phyloP scores from a whole-genome alignment of 306 rosid genomes.

The Cicer judaicum region DNA sequence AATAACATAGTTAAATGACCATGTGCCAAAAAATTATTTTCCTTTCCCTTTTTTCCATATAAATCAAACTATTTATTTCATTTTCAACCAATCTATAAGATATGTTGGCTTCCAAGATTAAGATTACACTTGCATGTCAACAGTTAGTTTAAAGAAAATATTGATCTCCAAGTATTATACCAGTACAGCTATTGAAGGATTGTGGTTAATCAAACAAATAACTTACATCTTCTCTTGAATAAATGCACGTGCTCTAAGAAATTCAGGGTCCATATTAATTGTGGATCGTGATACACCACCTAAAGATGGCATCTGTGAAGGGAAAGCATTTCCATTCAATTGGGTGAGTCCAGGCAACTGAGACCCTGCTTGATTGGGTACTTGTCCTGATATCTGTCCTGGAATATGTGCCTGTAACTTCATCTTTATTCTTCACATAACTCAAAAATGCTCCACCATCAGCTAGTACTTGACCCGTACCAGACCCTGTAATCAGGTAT shows the following conservation, averaged over 20 bases:
- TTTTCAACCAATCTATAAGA: conserved; percentile 9
- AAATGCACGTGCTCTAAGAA: conserved; percentile 56
- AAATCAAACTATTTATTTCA: conserved; percentile 10
- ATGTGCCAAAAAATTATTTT: background rate
- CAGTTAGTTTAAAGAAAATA: conserved; percentile 6
- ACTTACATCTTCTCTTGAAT: conserved; percentile 85
- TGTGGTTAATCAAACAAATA: background rate
- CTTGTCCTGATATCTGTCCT: conserved; percentile 74
- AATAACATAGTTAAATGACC: background rate
- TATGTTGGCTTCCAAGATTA: conserved; percentile 18
- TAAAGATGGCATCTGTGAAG: conserved; percentile 56
- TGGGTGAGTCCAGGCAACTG: conserved; percentile 66
- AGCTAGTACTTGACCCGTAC: conserved; percentile 30
- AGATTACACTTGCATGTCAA: conserved; percentile 13
- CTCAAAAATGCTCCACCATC: conserved; percentile 47
- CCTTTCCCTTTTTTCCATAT: conserved; percentile 7
- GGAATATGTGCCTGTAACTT: conserved; percentile 71
- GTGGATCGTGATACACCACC: conserved; percentile 53
- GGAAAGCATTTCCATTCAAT: conserved; percentile 64
- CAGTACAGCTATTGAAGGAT: conserved; percentile 13
- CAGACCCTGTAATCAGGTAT: conserved; percentile 33
- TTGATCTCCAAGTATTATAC: background rate
- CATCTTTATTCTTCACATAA: conserved; percentile 59
- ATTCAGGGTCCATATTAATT: conserved; percentile 65
- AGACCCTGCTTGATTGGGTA: conserved; percentile 70